A percentile compares a stretch with the other conserved stretches of the same genome.
Evolutionary conservation across 108 stramenopile species (phyloP).

Genomic region (Cylindrotheca closterium): DNA sequence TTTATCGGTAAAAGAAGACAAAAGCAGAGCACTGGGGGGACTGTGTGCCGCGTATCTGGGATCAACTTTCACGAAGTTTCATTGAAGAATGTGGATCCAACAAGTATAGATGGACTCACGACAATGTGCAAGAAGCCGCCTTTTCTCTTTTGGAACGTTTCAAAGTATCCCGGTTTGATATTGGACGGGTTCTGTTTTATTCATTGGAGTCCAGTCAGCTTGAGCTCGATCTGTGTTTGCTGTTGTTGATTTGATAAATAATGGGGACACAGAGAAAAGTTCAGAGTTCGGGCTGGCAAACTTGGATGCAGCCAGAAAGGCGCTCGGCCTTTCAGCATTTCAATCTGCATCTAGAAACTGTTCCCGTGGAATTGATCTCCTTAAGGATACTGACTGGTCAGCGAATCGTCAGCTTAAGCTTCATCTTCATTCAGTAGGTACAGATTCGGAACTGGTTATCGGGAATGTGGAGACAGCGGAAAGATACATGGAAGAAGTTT

Average conservation of each 20-base stretch:
- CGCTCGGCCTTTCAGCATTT: constrained; percentile 26
- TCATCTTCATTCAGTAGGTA: constrained; percentile 10
- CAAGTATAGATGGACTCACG: constrained; percentile 26
- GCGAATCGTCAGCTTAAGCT: constrained; percentile 10
- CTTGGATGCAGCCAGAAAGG: constrained; percentile 20
- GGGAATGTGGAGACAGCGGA: constrained; percentile 23
- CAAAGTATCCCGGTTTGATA: background rate
- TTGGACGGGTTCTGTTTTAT: constrained; percentile 2
- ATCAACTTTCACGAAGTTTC: no score
- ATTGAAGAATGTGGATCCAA: no score
- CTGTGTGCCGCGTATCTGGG: no score
- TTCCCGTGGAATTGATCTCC: constrained; percentile 8
- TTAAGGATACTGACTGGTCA: constrained; percentile 7
- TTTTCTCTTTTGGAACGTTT: constrained; percentile 11
- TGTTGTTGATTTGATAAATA: constrained; percentile 15
- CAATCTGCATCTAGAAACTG: constrained; percentile 16
- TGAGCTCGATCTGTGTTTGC: constrained; percentile 16
- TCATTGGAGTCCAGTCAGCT: no score
- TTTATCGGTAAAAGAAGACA: no score
- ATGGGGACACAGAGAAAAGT: background rate
- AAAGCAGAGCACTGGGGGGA: no score
- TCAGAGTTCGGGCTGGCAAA: constrained; percentile 16
- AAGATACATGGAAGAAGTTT: background rate
- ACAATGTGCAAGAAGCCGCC: constrained; percentile 31
- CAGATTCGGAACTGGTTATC: constrained; percentile 17